phyloP scores from a whole-genome alignment of 2,329 filamentous ascomycete genomes.

The Cladosporium colombiae region DNA sequence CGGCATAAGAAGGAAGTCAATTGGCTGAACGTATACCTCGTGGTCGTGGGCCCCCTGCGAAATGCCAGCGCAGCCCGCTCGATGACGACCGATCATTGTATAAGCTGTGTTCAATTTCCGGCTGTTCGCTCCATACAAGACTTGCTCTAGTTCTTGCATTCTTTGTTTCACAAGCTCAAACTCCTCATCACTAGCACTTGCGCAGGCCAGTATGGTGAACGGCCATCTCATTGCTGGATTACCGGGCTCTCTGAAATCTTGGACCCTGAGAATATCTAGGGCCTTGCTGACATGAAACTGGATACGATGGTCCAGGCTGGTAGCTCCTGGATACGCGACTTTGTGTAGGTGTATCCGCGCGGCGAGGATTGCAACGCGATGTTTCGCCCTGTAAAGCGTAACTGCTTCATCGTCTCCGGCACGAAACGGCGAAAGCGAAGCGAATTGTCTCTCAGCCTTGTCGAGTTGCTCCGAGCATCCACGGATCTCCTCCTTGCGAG shows the following conservation, averaged over 20 bases:
- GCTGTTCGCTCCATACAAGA: constrained; percentile 23
- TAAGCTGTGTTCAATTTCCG: constrained; percentile 19
- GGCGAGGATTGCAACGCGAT: constrained; percentile 19
- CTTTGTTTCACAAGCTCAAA: constrained; percentile 13
- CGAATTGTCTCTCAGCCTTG: background rate
- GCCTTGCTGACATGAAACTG: background rate
- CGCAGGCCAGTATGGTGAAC: constrained; percentile 24
- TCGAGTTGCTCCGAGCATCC: background rate
- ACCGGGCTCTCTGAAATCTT: constrained; percentile 16
- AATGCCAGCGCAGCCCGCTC: background rate
- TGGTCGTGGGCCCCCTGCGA: background rate
- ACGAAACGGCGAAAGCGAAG: background rate
- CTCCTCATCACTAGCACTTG: constrained; percentile 18
- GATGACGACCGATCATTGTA: background rate
- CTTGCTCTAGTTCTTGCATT: background rate
- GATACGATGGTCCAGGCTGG: constrained; percentile 8
- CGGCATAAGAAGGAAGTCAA: background rate
- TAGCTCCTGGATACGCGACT: constrained; percentile 11
- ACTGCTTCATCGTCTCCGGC: background rate
- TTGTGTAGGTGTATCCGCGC: constrained; percentile 23
- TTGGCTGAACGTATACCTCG: background rate
- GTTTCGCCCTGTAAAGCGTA: constrained; percentile 23
- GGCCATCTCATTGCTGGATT: constrained; percentile 26
- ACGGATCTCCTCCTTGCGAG: background rate
- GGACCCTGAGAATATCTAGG: background rate